phyloP scores from a whole-genome alignment of 2,329 filamentous ascomycete species.

The Sporothrix mexicana region DNA sequence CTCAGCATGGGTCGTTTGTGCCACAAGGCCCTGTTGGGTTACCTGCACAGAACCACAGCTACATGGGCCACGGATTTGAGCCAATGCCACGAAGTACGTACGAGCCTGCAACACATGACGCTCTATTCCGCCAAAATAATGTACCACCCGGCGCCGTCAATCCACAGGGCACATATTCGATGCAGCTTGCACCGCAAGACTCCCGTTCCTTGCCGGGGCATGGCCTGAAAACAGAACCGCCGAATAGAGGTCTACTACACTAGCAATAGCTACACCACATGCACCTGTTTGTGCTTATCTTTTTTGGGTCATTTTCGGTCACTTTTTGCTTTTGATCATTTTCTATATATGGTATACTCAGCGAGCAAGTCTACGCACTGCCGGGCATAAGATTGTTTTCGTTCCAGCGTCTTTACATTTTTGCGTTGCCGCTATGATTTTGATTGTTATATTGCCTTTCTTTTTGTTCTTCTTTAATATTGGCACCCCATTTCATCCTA shows the following conservation, averaged over 20 bases:
- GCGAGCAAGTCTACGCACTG: background rate
- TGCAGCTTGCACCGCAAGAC: conserved; percentile 38
- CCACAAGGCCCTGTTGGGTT: conserved; percentile 42
- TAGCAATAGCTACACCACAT: background rate
- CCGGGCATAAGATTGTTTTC: background rate
- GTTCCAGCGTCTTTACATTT: conserved; percentile 22
- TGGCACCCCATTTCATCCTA: background rate
- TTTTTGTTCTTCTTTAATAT: conserved; percentile 1
- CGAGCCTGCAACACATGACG: conserved; percentile 40
- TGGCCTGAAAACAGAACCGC: conserved; percentile 37
- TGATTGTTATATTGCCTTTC: background rate
- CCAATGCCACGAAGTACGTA: conserved; percentile 41
- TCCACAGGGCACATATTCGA: conserved; percentile 37
- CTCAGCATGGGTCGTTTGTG: conserved; percentile 40
- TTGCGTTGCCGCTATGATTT: background rate
- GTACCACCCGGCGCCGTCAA: conserved; percentile 38
- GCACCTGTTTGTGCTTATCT: background rate
- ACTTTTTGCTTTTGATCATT: background rate
- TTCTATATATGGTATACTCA: conserved; percentile 26
- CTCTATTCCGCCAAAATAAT: conserved; percentile 40
- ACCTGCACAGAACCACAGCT: conserved; percentile 40
- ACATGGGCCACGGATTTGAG: conserved; percentile 43
- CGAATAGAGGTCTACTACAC: conserved; percentile 35
- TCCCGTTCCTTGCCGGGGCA: conserved; percentile 32
- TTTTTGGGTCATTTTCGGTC: background rate